Evolutionary conservation across 2,329 filamentous ascomycete species (phyloP), one percentile per base, ranked within the genome.

Genomic region (Dactylellina cionopaga): DNA sequence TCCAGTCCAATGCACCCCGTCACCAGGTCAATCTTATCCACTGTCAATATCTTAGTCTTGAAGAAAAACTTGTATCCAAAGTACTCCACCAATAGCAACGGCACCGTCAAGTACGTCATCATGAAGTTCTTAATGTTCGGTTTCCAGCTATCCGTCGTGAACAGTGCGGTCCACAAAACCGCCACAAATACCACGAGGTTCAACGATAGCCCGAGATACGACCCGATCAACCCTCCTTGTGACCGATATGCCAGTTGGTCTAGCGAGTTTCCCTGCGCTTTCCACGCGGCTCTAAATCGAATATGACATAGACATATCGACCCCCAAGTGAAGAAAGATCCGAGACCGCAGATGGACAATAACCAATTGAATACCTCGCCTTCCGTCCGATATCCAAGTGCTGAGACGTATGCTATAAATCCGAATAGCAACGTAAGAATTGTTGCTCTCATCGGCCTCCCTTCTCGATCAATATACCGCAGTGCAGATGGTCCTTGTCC

Each of bases 261-360:
- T 17, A 83, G 78, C 37, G 79, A 79, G 75, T 85, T 85, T 56
- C 87, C 87, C 76, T 88, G 85, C 13, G 82, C 79, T 73, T 83
- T 82, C 88, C 87, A 89, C 11, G 83, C 87, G 44, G 83, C 79
- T 66, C 88, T 85, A 84, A 90, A 89, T 46, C 86, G 85, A 77
- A 89, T 89, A 78, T 89, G 87, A 0, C 86, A 83, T 1, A 87
- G 80, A 79, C 87, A 89, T 78, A 89, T 87, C 68, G 84, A 89
- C 33, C 86, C 88, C 90, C 90, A 93, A 24, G 90, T 89, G 80
- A 92, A 91, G 79, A 93, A 87, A 72, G 87, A 89, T 1, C 87
- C 87, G 7, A 92, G 85, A 55, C 89, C 90, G 0, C 89, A 91
- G 17, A 93, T 85, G 0, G 90, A 85, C 35, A 92, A 83, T 59